A percentile compares a stretch with the other conserved stretches of the same genome.
These are phyloP conservation scores for Penicillium malachiteum DNA, from an alignment of 495 filamentous ascomycete species.

Conservation along the genomic window DNA sequence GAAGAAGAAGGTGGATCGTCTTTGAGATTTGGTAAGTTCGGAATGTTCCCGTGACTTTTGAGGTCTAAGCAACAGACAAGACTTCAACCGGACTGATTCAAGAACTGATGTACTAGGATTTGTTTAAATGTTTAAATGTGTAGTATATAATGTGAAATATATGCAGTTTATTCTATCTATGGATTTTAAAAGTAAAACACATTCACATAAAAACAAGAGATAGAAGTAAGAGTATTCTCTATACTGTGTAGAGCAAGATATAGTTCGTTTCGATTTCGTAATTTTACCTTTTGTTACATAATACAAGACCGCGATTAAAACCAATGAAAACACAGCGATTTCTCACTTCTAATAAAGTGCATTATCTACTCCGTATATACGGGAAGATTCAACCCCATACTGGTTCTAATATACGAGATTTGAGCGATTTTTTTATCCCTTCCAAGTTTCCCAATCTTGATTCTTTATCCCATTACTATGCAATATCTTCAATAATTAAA, in stretches of 20 bases:
- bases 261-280: slow-evolving; percentile 2
- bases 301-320: background rate
- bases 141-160: no score
- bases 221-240: background rate
- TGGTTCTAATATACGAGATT: background rate
- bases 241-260: background rate
- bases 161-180: no score
- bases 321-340: background rate
- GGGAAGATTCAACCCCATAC: no score
- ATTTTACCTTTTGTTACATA: slow-evolving; percentile 1
- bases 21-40: slow-evolving; percentile 12
- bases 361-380: no score
- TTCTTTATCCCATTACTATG: no score
- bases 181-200: no score
- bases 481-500: no score
- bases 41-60: slow-evolving; percentile 34
- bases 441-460: no score
- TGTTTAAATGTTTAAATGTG: background rate
- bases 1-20: background rate
- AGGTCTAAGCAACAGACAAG: slow-evolving; percentile 15
- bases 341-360: background rate
- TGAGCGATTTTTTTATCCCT: background rate
- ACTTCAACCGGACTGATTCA: slow-evolving; percentile 21
- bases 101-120: background rate
- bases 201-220: no score